Conservation (phyloP, 2,329 filamentous ascomycete species). For the Colletotrichum eremochloae region DNA sequence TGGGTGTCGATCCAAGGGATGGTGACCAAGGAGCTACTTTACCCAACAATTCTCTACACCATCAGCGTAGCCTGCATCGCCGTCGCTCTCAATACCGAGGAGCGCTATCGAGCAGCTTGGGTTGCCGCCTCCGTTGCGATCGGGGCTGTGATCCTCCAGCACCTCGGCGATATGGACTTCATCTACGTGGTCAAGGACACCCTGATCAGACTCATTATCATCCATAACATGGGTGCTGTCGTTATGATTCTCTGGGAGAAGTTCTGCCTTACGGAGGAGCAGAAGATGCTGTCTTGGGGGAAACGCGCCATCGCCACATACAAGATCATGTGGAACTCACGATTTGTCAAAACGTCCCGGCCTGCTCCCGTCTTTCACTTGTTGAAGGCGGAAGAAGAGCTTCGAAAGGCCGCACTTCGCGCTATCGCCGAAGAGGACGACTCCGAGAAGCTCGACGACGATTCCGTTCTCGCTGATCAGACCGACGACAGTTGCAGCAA, state of each 20-base stretch:
- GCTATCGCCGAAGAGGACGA: too few relatives aligned
- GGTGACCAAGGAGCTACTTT: not conserved
- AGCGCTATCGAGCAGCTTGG: not conserved
- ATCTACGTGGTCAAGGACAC: slow-evolving; percentile 21
- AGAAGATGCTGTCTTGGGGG: slow-evolving; percentile 21
- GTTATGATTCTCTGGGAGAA: slow-evolving; percentile 32
- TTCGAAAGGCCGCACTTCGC: too few relatives aligned
- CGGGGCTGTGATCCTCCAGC: not conserved
- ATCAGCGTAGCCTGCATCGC: slow-evolving; percentile 24
- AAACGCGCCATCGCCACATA: slow-evolving; percentile 13
- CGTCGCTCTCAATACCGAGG: slow-evolving; percentile 10
- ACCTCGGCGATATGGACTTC: not conserved
- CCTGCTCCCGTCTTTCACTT: slow-evolving; percentile 32
- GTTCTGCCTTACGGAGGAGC: slow-evolving; percentile 34
- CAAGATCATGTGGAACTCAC: slow-evolving; percentile 31
- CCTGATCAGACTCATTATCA: slow-evolving; percentile 4
- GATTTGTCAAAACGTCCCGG: slow-evolving; percentile 26
- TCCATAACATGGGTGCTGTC: slow-evolving; percentile 24
- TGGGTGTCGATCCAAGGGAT: not conserved
- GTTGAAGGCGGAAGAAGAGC: not conserved
- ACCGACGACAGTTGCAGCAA: not conserved
- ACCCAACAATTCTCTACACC: slow-evolving; percentile 6
- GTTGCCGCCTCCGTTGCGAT: not conserved
- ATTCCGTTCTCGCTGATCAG: not conserved
- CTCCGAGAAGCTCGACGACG: not conserved